These are phyloP conservation scores for Camelina laxa DNA, from an alignment of 345 rosid species.

Conservation along the genomic window DNA sequence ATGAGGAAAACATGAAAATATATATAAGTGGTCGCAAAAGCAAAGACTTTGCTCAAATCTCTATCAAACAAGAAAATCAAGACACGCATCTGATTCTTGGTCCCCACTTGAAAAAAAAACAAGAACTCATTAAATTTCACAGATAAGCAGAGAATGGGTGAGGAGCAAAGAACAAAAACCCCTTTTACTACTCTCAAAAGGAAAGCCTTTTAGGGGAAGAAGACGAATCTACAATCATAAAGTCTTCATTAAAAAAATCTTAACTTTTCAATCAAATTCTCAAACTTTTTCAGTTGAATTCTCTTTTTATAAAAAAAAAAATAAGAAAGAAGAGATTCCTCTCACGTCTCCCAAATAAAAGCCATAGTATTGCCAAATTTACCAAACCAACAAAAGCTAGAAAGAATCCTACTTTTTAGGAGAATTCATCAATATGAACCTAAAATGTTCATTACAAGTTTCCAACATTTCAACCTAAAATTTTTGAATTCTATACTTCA, in stretches of 20 bases:
- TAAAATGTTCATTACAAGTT: constrained; percentile 22
- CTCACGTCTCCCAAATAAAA: constrained; percentile 42
- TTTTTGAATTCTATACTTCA: background rate
- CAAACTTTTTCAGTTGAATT: background rate
- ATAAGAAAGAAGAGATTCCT: constrained; percentile 42
- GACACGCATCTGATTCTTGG: constrained; percentile 41
- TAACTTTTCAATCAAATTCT: constrained; percentile 20
- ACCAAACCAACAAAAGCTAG: constrained; percentile 34
- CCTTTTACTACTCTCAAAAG: constrained; percentile 22
- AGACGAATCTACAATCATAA: constrained; percentile 33
- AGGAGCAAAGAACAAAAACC: constrained; percentile 28
- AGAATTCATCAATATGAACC: constrained; percentile 23
- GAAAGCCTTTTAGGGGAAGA: constrained; percentile 29
- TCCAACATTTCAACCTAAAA: constrained; percentile 23
- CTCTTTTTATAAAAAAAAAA: constrained; percentile 8
- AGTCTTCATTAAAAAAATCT: constrained; percentile 12
- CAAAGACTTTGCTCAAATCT: constrained; percentile 27
- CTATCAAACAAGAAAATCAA: constrained; percentile 23
- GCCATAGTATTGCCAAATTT: constrained; percentile 39
- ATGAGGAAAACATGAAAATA: constrained; percentile 26
- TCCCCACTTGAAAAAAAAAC: constrained; percentile 37
- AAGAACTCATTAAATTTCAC: constrained; percentile 26
- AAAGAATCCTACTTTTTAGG: constrained; percentile 34
- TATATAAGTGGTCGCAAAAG: constrained; percentile 30
- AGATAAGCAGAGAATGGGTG: constrained; percentile 30